phyloP scores from a whole-genome alignment of 768 basidiomycete species.

The Leccinum longicurvipes region DNA sequence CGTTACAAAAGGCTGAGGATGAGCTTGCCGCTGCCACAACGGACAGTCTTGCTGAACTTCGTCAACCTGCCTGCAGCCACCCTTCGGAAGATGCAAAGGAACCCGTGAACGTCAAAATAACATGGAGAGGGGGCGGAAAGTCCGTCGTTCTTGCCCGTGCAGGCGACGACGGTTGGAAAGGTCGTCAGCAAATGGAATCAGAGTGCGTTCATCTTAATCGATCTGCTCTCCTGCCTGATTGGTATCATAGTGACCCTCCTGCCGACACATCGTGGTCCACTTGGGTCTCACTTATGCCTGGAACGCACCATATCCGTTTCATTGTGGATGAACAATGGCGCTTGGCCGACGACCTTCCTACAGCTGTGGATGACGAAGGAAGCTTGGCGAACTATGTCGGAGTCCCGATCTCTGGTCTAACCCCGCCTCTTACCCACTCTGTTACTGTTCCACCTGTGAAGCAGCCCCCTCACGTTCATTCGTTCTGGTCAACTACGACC shows the following conservation, averaged over 20 bases:
- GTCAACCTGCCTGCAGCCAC: constrained; percentile 19
- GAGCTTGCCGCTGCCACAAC: constrained; percentile 17
- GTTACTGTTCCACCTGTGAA: constrained; percentile 33
- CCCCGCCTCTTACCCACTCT: constrained; percentile 32
- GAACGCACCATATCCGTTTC: constrained; percentile 93
- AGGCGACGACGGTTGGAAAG: constrained; percentile 75
- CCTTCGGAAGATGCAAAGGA: constrained; percentile 29
- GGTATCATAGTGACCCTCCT: constrained; percentile 25
- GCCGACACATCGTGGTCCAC: constrained; percentile 36
- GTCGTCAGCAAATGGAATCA: constrained; percentile 58
- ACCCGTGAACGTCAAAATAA: constrained; percentile 46
- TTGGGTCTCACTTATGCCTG: constrained; percentile 64
- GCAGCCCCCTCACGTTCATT: constrained; percentile 30
- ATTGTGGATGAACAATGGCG: constrained; percentile 89
- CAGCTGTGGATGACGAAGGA: constrained; percentile 92
- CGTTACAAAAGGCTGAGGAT: constrained; percentile 39
- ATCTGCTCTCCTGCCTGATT: constrained; percentile 16
- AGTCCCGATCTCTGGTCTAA: constrained; percentile 32
- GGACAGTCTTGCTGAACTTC: constrained; percentile 15
- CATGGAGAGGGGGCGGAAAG: constrained; percentile 64
- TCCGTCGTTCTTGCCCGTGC: constrained; percentile 67
- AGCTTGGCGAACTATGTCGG: constrained; percentile 92
- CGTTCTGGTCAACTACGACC: constrained; percentile 43
- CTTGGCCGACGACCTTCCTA: constrained; percentile 73
- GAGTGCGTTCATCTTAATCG: constrained; percentile 44